phyloP scores from a whole-genome alignment of 2,329 filamentous ascomycete genomes.

The Diaporthe citriasiana region DNA sequence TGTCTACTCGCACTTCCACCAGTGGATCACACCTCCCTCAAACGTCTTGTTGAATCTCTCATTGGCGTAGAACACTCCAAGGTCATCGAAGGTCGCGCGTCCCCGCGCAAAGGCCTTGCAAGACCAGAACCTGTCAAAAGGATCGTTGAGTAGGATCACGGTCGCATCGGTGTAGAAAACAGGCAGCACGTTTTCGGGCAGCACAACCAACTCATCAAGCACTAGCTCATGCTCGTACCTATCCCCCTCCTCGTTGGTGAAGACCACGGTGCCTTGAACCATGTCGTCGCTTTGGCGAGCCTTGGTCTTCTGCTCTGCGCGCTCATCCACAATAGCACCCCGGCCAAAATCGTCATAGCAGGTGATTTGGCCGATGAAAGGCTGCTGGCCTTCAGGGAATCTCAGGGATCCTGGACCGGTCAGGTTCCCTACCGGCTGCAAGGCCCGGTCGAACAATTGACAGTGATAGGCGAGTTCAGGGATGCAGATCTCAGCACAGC shows the following conservation, averaged over 20 bases:
- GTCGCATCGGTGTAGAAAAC: background rate
- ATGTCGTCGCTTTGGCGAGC: conserved; percentile 1
- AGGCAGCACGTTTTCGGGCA: background rate
- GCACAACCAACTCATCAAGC: background rate
- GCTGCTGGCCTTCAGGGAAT: conserved; percentile 8
- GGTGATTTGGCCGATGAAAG: conserved; percentile 15
- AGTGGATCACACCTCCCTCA: background rate
- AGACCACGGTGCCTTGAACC: conserved; percentile 3
- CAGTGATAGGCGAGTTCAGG: conserved; percentile 10
- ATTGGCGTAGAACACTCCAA: conserved; percentile 8
- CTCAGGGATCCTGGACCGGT: background rate
- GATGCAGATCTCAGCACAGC: conserved; percentile 19
- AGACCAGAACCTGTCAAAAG: background rate
- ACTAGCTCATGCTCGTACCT: conserved; percentile 25
- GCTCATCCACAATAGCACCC: background rate
- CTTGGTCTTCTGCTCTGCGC: background rate
- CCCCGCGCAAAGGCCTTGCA: background rate
- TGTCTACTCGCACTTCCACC: conserved; percentile 3
- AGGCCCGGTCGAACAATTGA: conserved; percentile 6
- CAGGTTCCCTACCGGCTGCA: conserved; percentile 5
- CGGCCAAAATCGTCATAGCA: conserved; percentile 17
- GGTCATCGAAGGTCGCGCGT: conserved; percentile 12
- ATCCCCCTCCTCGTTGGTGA: conserved; percentile 18
- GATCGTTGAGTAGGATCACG: background rate
- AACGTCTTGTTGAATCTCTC: conserved; percentile 11